phyloP scores from a whole-genome alignment of 805 yeast species.

The Henningerozyma blattae region DNA sequence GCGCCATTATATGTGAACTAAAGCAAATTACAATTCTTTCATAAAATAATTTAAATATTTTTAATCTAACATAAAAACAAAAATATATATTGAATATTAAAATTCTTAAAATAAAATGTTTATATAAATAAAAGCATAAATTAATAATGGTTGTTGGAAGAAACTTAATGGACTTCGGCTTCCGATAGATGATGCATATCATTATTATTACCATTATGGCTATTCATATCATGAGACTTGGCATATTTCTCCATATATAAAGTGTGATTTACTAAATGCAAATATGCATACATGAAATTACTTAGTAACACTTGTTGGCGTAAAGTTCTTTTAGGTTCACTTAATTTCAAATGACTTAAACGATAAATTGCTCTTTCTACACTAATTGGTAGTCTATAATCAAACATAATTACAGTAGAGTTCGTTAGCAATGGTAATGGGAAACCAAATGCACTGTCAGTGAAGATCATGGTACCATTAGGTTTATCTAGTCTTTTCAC shows the following conservation, averaged over 20 bases:
- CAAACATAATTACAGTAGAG: slow-evolving; percentile 70
- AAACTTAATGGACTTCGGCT: too few relatives aligned
- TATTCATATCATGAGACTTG: slow-evolving; percentile 10
- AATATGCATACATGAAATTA: slow-evolving; percentile 94
- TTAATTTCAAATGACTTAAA: slow-evolving; percentile 81
- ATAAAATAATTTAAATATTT: too few relatives aligned
- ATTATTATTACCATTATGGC: too few relatives aligned
- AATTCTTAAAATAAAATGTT: too few relatives aligned
- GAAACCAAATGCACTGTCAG: slow-evolving; percentile 80
- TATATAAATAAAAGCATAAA: too few relatives aligned
- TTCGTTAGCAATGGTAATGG: slow-evolving; percentile 73
- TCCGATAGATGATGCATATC: too few relatives aligned
- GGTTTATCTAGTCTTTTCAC: slow-evolving; percentile 31
- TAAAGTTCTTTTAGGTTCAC: slow-evolving; percentile 84
- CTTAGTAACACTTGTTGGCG: slow-evolving; percentile 87
- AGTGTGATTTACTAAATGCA: slow-evolving; percentile 89
- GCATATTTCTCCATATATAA: slow-evolving; percentile 57
- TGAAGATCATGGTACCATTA: slow-evolving; percentile 45
- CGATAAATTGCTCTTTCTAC: slow-evolving; percentile 94
- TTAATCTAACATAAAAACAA: too few relatives aligned
- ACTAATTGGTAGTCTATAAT: slow-evolving; percentile 82
- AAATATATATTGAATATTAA: too few relatives aligned
- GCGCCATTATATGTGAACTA: too few relatives aligned
- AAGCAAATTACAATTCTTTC: too few relatives aligned
- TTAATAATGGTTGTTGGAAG: too few relatives aligned